Evolutionary conservation across 257 asterid genomes (phyloP), one percentile per base, ranked within the genome.

Genomic region (Solanum raphanifolium): DNA sequence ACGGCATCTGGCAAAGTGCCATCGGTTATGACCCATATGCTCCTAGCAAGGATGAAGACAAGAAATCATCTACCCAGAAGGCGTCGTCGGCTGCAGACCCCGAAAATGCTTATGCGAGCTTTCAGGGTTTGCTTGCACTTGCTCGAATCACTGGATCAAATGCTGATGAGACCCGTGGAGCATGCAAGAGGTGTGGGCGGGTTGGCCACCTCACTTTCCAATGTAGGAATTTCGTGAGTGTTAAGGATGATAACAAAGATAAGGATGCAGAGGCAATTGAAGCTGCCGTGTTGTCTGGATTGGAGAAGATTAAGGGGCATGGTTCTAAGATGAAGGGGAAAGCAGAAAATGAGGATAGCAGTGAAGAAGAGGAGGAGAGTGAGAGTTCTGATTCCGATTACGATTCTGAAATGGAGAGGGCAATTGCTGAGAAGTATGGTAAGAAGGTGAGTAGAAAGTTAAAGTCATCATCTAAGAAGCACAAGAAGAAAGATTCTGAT

Each of bases 1-100:
- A 97, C 58, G 99, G 99, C 43, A 97, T 97, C 91, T 97, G 99
- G 99, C 99, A 97, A 91, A 97, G 99, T 85, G 98, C 99, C 3
- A 96, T 96, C 34, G 99, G 99, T 2, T 97, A 97, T 91, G 99
- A 97, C 88, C 99, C 99, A 2, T 97, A 96, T 58, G 99, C 98
- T 0, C 99, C 99, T 11, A 93, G 93, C 81, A 94, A 96, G 55
- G 98, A 93, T n/a, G 98, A 97, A 86, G 91, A 90, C 65, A 93
- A 92, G 93, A 88, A 87, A 71, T 74, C 83, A 6, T 82, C 94
- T 10, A 43, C 89, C 2, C 87, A 87, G 39, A 69, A 46, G 68
- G 12, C 69, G 2, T 39, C 93, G 4, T 65, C 93, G 1, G 87
- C 95, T 5, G 98, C 97, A 4, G 99, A 96, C 11, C 85, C 91